Percentiles rank a stretch among this genome's conserved stretches.
These are phyloP conservation scores for Acanthamoeba lugdunensis DNA, from an alignment of 208 protist species.

Conservation along the genomic window DNA sequence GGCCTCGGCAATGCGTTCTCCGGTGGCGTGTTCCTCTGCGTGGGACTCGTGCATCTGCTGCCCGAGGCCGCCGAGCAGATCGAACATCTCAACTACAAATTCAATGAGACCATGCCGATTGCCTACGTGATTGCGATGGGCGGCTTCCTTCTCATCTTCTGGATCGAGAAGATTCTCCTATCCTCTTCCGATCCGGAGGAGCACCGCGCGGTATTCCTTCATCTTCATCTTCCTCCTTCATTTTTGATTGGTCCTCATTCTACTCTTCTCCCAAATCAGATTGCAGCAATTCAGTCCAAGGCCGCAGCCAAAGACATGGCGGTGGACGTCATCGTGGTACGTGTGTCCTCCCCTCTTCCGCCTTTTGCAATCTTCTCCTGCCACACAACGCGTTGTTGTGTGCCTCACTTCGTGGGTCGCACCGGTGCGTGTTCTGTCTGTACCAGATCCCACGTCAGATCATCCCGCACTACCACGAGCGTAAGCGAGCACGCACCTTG, in stretches of 20 bases:
- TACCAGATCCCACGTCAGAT: constrained; percentile 45
- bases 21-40: constrained; percentile 71
- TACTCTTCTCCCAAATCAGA: not conserved
- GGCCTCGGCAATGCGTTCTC: constrained; percentile 62
- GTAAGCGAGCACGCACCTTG: not conserved
- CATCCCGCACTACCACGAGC: constrained; percentile 66
- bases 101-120: constrained; percentile 25
- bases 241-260: not conserved
- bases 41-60: constrained; percentile 70
- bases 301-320: constrained; percentile 36
- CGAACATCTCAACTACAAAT: constrained; percentile 9
- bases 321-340: constrained; percentile 49
- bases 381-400: too few species aligned
- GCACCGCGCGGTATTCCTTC: constrained; percentile 9
- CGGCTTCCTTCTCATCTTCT: constrained; percentile 58
- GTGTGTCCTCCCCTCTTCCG: not conserved
- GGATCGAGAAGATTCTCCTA: constrained; percentile 61
- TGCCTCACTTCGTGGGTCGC: not conserved
- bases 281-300: constrained; percentile 36
- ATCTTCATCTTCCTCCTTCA: not conserved
- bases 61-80: constrained; percentile 60
- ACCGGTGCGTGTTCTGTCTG: not conserved
- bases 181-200: constrained; percentile 45
- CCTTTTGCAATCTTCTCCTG: not conserved
- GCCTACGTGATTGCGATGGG: constrained; percentile 44